phyloP scores from a whole-genome alignment of 2,329 filamentous ascomycete genomes.

The Achaetomium macrosporum region DNA sequence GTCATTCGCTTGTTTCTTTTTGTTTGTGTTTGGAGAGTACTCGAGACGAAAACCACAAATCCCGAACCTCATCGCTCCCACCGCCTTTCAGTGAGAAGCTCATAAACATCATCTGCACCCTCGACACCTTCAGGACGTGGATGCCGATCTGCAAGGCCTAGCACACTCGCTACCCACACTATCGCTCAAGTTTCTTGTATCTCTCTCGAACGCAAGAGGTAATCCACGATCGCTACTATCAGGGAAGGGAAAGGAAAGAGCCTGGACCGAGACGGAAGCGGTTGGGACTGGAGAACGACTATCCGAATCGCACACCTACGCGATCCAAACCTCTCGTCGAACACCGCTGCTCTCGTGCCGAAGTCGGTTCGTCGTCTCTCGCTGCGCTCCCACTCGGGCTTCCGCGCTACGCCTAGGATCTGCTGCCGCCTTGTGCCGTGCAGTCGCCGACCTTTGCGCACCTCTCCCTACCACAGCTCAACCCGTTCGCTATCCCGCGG shows the following conservation, averaged over 20 bases:
- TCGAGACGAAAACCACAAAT: constrained; percentile 19
- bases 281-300: background rate
- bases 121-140: background rate
- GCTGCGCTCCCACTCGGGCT: background rate
- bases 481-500: constrained; percentile 24
- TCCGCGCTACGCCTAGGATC: background rate
- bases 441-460: constrained; percentile 8
- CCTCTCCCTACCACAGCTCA: constrained; percentile 18
- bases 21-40: constrained; percentile 26
- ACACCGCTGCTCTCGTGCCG: too few species aligned
- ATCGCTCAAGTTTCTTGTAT: constrained; percentile 28
- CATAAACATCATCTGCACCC: constrained; percentile 8
- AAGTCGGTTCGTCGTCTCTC: background rate
- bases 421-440: constrained; percentile 10
- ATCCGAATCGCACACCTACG: too few species aligned
- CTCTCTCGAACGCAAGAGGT: constrained; percentile 17
- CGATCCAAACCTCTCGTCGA: too few species aligned
- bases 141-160: constrained; percentile 19
- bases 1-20: constrained; percentile 64
- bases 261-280: constrained; percentile 1
- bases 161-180: constrained; percentile 19
- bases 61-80: background rate
- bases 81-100: constrained; percentile 10
- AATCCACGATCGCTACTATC: constrained; percentile 36
- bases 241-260: constrained; percentile 18